Base-by-base conservation (phyloP, 208 protist species). In the Trypanosomatidae sp. region DNA sequence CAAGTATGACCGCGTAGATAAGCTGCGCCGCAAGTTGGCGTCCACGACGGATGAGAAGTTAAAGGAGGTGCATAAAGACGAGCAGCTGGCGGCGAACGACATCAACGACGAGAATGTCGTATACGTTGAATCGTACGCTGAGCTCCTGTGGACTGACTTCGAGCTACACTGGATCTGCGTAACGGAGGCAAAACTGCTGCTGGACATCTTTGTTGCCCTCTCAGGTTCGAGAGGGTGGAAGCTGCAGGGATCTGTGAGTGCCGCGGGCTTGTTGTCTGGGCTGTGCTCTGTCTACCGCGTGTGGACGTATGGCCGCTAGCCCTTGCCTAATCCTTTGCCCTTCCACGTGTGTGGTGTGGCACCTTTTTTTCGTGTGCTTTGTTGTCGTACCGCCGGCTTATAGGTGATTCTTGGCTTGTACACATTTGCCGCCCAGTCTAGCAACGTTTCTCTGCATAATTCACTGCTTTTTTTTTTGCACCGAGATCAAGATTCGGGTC, bases 91-190 rank as follows among this genome's bases (percentile, higher is more conserved):
- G 9, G 58, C 17, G 22, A 79, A 82, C 9, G 78, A 41, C 36
- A 68, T 47, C 22, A 80, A 73, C 65, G 75, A 86, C 66, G 71
- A 86, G 53, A 86, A 90, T 74, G 83, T 91, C 12, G 90, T 93
- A 52, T 79, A 91, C 41, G 92, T 95, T 7, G 76, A 86, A 44
- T 93, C 89, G 13, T 95, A 97, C 71, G 83, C 88, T 43, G 75
- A 93, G 71, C 80, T 97, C 43, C 76, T 97, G 52, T 97, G 92
- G 91, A 94, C 84, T 12, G 90, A 97, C 74, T 95, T 95, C 80
- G 92, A 95, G 69, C 81, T 97, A 47, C 92, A 97, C 69, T 97
- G 92, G 91, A 89, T 95, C 70, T 94, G 82, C 73, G 90, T 97
- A 12, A 97, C 92, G 12, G 83, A 97, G 74, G 80, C 86, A 15